Evolutionary conservation across 768 basidiomycete genomes (phyloP), one percentile per base, ranked within the genome.

Genomic region (Phlegmacium glaucopus): DNA sequence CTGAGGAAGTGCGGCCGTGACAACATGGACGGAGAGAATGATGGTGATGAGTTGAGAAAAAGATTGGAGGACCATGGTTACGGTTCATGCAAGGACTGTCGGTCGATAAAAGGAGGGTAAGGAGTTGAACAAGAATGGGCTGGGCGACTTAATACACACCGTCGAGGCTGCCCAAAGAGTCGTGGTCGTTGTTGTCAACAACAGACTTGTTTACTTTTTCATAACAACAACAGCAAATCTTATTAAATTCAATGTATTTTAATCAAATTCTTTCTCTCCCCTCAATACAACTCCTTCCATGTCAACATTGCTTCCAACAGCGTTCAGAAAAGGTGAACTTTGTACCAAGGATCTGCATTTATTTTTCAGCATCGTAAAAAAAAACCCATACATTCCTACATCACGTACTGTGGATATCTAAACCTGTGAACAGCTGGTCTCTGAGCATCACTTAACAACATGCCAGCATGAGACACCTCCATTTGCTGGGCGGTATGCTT

Each of bases 351-450:
- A 61, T 58, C 86, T 88, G 58, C 6, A 39, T 10, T 25, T 42
- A 22, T 44, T 32, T 44, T 41, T 56, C 22, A 58, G 47, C 32
- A 48, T 49, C 13, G 28, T 53, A 27, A 47, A 32, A 40, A 9
- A 15, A 30, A 7, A 15, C 10, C 17, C 9, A 37, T 30, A 42
- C 47, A 30, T 39, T 26, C 45, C 18, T 13, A n/a, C 17, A 42
- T n/a, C 32, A 77, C 87, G 64, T 55, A 91, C 89, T 87, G 83
- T 44, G 87, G 83, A 61, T 82, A 86, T 54, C 84, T 75, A 61
- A 78, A 83, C 34, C 85, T 76, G 61, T 82, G 79, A 32, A 85
- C 73, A 51, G 42, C 73, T 56, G 68, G 75, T 58, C 64, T 72
- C 64, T 61, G 72, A 56, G 67, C 71, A 59, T 65, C 66, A 53